Conservation (phyloP, 2,329 filamentous ascomycete genomes). For the Colletotrichum kahawae region DNA sequence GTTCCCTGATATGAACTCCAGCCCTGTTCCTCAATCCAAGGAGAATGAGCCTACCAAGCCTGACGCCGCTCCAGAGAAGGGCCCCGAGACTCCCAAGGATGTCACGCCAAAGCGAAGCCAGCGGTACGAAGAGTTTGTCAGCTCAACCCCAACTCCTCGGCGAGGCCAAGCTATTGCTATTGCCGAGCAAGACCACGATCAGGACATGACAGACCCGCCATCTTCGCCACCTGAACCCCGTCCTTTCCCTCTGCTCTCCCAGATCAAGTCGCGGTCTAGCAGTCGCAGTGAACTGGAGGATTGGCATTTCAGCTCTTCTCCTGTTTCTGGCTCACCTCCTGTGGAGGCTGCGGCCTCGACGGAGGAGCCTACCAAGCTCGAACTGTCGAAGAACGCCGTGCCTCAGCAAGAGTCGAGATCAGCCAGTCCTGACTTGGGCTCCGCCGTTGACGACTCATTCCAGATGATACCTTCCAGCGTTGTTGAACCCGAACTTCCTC, state of each 20-base stretch:
- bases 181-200: conserved; percentile 43
- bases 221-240: conserved; percentile 64
- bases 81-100: conserved; percentile 30
- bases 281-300: conserved; percentile 44
- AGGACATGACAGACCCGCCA: conserved; percentile 56
- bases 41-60: conserved; percentile 2
- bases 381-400: conserved; percentile 7
- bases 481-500: conserved; percentile 10
- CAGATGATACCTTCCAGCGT: conserved; percentile 33
- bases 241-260: conserved; percentile 55
- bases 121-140: conserved; percentile 57
- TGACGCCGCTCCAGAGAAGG: conserved; percentile 8
- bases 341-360: conserved; percentile 16
- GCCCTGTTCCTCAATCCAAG: conserved; percentile 34
- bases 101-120: conserved; percentile 51
- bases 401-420: conserved; percentile 15
- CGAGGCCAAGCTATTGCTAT: conserved; percentile 57
- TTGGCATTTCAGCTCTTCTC: conserved; percentile 63
- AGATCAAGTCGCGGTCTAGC: conserved; percentile 56
- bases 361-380: conserved; percentile 19
- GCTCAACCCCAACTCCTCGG: conserved; percentile 65
- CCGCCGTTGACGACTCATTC: conserved; percentile 18
- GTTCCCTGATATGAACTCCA: conserved; percentile 72
- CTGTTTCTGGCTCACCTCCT: conserved; percentile 55
- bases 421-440: background rate